phyloP scores from a whole-genome alignment of 306 rosid genomes.

The Luffa acutangula region DNA sequence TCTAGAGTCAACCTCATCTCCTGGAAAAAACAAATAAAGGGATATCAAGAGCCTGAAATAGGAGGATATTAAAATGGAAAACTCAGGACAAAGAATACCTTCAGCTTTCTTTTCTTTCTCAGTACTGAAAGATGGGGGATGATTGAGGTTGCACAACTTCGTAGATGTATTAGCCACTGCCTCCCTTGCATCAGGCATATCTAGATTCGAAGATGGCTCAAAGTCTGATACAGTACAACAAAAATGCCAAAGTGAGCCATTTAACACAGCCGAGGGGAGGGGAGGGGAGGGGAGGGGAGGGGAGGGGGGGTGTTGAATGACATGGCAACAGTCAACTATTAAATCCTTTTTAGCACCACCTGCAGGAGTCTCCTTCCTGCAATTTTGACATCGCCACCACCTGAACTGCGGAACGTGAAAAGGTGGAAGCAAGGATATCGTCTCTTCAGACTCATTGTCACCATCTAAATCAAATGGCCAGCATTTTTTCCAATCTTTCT shows the following conservation, averaged over 20 bases:
- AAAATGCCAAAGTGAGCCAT: neutral
- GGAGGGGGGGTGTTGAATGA: neutral
- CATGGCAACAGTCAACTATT: constrained; percentile 6
- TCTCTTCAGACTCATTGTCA: constrained; percentile 27
- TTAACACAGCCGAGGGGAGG: neutral
- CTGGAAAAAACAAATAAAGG: constrained; percentile 22
- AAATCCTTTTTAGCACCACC: constrained; percentile 19
- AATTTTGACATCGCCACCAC: constrained; percentile 37
- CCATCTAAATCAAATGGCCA: constrained; percentile 65
- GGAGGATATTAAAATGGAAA: neutral
- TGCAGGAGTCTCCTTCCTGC: constrained; percentile 30
- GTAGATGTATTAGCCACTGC: constrained; percentile 30
- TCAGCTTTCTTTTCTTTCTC: constrained; percentile 37
- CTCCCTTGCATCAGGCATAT: constrained; percentile 28
- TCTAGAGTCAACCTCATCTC: constrained; percentile 29
- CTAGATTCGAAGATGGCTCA: constrained; percentile 32
- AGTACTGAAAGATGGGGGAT: constrained; percentile 19
- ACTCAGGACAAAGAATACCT: constrained; percentile 12
- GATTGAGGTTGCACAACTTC: constrained; percentile 19
- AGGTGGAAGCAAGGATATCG: constrained; percentile 40
- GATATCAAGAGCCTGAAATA: neutral
- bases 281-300: neutral
- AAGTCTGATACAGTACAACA: neutral
- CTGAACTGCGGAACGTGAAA: constrained; percentile 36
- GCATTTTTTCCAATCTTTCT: constrained; percentile 68